A percentile compares a stretch with the other conserved stretches of the same genome.
phyloP scores from a whole-genome alignment of 495 filamentous ascomycete genomes.

The Xylaria cubensis region DNA sequence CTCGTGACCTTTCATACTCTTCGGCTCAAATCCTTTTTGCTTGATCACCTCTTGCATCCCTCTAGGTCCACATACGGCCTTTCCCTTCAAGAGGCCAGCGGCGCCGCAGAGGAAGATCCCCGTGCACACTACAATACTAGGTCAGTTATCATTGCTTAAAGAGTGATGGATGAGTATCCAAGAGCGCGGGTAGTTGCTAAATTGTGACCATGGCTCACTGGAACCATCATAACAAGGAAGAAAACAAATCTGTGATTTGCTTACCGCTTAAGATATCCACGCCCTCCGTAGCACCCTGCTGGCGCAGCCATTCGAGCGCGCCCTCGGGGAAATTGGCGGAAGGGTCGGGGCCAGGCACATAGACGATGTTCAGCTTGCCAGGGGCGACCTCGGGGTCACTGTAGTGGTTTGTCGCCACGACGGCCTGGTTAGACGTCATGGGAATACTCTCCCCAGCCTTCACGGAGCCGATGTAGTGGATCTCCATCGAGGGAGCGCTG shows the following conservation, averaged over 20 bases:
- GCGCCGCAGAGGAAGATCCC: conserved; percentile 56
- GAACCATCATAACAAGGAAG: not conserved
- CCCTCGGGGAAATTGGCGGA: conserved; percentile 38
- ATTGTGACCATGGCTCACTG: too few relatives aligned
- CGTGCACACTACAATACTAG: conserved; percentile 51
- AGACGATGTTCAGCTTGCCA: conserved; percentile 59
- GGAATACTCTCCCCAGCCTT: conserved; percentile 36
- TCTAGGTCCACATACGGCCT: conserved; percentile 58
- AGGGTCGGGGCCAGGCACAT: conserved; percentile 61
- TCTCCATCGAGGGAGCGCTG: conserved; percentile 49
- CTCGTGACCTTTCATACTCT: conserved; percentile 53
- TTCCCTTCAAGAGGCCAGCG: conserved; percentile 58
- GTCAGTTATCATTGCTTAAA: not conserved
- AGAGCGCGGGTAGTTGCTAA: not conserved
- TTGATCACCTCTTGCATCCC: conserved; percentile 53
- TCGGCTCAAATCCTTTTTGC: conserved; percentile 52
- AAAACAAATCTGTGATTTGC: not conserved
- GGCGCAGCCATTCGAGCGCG: conserved; percentile 53
- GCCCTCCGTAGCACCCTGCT: conserved; percentile 43
- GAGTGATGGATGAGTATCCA: not conserved
- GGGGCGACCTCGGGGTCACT: conserved; percentile 51
- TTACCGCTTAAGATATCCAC: conserved; percentile 54
- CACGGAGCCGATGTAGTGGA: conserved; percentile 53
- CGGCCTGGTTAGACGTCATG: conserved; percentile 44
- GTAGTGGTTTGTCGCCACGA: conserved; percentile 51